A percentile compares a stretch with the other conserved stretches of the same genome.
Evolutionary conservation across 371 early-diverging fungal genomes (phyloP).

Genomic region (Aphelidium insulamus): DNA sequence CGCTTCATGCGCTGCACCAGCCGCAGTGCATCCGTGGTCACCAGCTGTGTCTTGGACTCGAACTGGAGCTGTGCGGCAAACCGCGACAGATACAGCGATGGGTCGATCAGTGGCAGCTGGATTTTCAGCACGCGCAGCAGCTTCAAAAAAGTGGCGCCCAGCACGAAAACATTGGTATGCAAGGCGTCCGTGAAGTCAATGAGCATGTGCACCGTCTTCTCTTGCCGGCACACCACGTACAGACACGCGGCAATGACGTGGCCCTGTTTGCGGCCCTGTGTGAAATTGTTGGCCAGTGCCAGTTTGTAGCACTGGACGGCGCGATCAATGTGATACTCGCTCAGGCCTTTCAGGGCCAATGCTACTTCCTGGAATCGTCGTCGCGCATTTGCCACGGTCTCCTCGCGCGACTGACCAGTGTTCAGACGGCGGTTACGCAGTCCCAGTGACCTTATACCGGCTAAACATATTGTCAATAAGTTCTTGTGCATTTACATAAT

Average conservation of each 20-base stretch:
- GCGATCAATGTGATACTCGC: constrained; percentile 54
- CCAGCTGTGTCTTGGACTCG: constrained; percentile 59
- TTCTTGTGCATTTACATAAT: not conserved
- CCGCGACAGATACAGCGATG: constrained; percentile 82
- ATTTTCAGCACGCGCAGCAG: constrained; percentile 43
- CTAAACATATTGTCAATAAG: not conserved
- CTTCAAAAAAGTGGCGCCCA: constrained; percentile 81
- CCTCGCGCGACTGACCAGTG: constrained; percentile 38
- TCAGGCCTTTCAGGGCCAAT: constrained; percentile 29
- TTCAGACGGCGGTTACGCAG: constrained; percentile 26
- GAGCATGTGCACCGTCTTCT: constrained; percentile 82
- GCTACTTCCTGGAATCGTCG: constrained; percentile 38
- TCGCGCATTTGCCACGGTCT: constrained; percentile 37
- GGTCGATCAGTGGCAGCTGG: constrained; percentile 77
- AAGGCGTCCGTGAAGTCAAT: constrained; percentile 93
- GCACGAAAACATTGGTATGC: constrained; percentile 69
- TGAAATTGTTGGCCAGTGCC: constrained; percentile 73
- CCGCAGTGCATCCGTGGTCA: constrained; percentile 60
- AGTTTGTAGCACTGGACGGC: constrained; percentile 88
- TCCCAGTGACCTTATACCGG: constrained; percentile 16
- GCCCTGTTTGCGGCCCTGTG: constrained; percentile 66
- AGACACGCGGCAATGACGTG: constrained; percentile 88
- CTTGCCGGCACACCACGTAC: constrained; percentile 83
- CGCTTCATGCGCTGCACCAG: constrained; percentile 89
- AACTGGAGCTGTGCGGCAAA: constrained; percentile 86